phyloP scores from a whole-genome alignment of 2,329 filamentous ascomycete genomes.

The Cercospora janseana region DNA sequence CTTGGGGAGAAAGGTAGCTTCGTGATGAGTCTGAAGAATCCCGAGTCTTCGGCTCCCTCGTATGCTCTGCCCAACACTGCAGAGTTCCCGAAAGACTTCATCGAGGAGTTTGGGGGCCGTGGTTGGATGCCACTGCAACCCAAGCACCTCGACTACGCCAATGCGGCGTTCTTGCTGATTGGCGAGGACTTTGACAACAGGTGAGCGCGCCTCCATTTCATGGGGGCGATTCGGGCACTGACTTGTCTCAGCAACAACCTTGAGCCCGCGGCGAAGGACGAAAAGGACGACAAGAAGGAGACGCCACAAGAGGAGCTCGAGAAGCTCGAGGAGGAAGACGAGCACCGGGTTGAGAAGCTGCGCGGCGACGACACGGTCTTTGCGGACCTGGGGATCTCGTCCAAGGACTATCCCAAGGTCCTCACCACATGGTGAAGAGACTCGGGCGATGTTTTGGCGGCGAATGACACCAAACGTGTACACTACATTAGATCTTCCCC shows the following conservation, averaged over 20 bases:
- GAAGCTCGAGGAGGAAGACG: constrained; percentile 72
- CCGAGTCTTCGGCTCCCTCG: constrained; percentile 64
- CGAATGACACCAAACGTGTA: not conserved
- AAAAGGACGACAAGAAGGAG: constrained; percentile 56
- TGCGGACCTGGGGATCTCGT: constrained; percentile 57
- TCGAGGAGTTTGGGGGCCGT: constrained; percentile 67
- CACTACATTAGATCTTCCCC: not conserved
- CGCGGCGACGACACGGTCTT: constrained; percentile 61
- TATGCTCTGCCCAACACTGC: constrained; percentile 64
- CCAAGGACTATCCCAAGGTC: constrained; percentile 64
- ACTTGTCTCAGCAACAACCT: constrained; percentile 53
- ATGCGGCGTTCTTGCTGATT: constrained; percentile 75
- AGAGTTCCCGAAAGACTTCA: constrained; percentile 70
- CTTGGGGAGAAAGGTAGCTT: constrained; percentile 71
- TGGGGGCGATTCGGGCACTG: not conserved
- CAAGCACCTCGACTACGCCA: constrained; percentile 61
- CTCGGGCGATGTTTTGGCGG: not conserved
- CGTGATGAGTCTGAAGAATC: constrained; percentile 77
- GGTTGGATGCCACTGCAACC: constrained; percentile 75
- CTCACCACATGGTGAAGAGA: constrained; percentile 63
- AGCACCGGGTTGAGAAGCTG: constrained; percentile 62
- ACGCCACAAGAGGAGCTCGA: constrained; percentile 70
- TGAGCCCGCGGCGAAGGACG: constrained; percentile 56
- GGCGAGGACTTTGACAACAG: constrained; percentile 58
- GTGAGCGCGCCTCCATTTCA: not conserved